Conservation (phyloP, 495 filamentous ascomycete genomes). For the Aspergillus baeticus region DNA sequence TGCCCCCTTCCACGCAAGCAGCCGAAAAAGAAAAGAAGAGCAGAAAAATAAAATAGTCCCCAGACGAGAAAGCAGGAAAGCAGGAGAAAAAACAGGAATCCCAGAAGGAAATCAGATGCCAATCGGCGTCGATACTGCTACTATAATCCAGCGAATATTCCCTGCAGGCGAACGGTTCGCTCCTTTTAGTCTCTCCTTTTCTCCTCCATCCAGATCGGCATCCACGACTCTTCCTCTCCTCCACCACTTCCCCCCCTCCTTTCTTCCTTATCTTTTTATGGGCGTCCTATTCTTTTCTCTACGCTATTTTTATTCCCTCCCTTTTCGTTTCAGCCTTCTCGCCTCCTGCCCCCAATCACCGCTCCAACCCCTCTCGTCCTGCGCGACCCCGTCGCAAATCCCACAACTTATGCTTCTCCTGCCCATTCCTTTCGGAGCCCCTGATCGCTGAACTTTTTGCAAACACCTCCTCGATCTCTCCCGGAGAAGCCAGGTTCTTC, state of each 20-base stretch:
- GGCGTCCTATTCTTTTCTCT: background rate
- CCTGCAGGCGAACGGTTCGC: background rate
- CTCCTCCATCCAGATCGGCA: constrained; percentile 9
- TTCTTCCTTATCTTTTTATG: constrained; percentile 4
- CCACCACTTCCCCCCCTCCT: background rate
- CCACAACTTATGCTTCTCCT: constrained; percentile 21
- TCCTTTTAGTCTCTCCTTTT: background rate
- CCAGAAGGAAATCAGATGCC: background rate
- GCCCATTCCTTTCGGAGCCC: constrained; percentile 13
- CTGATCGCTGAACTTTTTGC: constrained; percentile 19
- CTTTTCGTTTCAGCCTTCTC: constrained; percentile 6
- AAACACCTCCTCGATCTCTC: constrained; percentile 19
- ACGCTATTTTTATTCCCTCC: constrained; percentile 5
- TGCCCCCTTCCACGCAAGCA: constrained; percentile 30
- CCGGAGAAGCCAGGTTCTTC: constrained; percentile 15
- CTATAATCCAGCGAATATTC: no score
- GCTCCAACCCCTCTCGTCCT: constrained; percentile 4
- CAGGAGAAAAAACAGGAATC: constrained; percentile 8
- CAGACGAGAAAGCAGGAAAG: constrained; percentile 11
- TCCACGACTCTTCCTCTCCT: constrained; percentile 4
- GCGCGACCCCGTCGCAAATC: constrained; percentile 23
- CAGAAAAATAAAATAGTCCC: constrained; percentile 12
- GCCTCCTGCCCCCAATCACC: constrained; percentile 7
- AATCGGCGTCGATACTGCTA: background rate
- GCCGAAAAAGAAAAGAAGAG: constrained; percentile 21